A percentile compares a stretch with the other conserved stretches of the same genome.
Conservation (phyloP, 768 basidiomycete genomes). For the Phlebiopsis gigantea region DNA sequence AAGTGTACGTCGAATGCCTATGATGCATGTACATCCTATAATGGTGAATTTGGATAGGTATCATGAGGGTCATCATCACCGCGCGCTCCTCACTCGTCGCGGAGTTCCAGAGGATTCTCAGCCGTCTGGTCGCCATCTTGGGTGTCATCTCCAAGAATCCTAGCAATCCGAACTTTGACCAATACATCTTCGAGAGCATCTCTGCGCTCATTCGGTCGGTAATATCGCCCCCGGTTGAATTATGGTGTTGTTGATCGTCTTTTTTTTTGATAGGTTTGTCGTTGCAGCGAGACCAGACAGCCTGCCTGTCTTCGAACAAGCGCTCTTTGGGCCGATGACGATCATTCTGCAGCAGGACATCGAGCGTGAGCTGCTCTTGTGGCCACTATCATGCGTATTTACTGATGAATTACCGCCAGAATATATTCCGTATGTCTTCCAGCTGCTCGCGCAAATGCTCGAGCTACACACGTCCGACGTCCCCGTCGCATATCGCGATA, state of each 20-base stretch:
- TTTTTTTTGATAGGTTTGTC: neutral
- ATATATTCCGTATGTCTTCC: constrained; percentile 97
- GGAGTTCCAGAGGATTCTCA: constrained; percentile 57
- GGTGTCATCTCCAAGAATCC: constrained; percentile 92
- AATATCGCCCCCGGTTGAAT: neutral
- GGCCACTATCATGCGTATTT: neutral
- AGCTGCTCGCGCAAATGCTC: constrained; percentile 93
- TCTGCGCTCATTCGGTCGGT: constrained; percentile 83
- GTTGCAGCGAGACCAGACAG: constrained; percentile 53
- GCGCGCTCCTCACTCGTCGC: constrained; percentile 75
- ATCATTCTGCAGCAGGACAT: constrained; percentile 89
- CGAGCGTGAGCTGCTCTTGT: constrained; percentile 54
- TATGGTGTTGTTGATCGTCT: neutral
- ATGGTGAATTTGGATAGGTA: constrained; percentile 55
- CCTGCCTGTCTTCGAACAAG: constrained; percentile 69
- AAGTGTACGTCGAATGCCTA: constrained; percentile 58
- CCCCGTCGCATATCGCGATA: constrained; percentile 69
- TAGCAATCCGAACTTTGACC: constrained; percentile 96
- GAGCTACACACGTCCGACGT: constrained; percentile 65
- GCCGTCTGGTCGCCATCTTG: constrained; percentile 76
- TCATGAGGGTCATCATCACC: constrained; percentile 90
- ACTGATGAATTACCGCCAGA: constrained; percentile 40
- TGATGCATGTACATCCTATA: neutral
- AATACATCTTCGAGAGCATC: constrained; percentile 95
- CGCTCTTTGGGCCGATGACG: constrained; percentile 83